Evolutionary conservation across 106 monocot genomes (phyloP).

Genomic region (Phalaenopsis aphrodite): DNA sequence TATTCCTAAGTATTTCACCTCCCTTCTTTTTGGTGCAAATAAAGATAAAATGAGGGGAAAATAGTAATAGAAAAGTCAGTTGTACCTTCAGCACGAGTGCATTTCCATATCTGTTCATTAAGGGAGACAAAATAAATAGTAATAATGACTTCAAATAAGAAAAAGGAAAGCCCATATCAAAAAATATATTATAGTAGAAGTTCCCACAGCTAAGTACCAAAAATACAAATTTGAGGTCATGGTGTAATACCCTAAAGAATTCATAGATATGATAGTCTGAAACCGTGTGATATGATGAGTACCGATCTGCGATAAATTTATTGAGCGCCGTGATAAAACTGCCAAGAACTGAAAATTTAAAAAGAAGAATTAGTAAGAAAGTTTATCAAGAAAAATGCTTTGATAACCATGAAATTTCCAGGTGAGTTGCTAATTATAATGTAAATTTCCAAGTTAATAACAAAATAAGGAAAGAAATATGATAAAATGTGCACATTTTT

Average conservation of each 20-base stretch:
- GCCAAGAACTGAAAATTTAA: conserved; percentile 63
- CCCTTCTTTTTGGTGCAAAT: not conserved
- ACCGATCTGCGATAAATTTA: conserved; percentile 84
- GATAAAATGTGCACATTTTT: not conserved
- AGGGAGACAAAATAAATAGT: conserved; percentile 3
- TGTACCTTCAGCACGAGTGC: conserved; percentile 77
- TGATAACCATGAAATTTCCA: not conserved
- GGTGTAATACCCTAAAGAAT: conserved; percentile 67
- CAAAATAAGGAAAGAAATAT: not conserved
- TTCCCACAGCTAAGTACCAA: not conserved
- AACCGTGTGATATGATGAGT: conserved; percentile 61
- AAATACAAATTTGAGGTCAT: not conserved
- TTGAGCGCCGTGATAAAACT: conserved; percentile 88
- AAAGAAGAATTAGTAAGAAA: not conserved
- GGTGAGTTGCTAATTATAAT: not conserved
- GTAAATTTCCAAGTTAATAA: not conserved
- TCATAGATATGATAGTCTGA: conserved; percentile 93
- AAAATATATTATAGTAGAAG: not conserved
- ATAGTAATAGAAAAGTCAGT: not conserved
- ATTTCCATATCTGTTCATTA: conserved; percentile 85
- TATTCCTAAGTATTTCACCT: not conserved
- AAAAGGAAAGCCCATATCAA: not conserved
- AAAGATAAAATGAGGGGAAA: not conserved
- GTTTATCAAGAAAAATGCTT: not conserved
- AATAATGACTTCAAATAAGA: not conserved